Base-by-base conservation (phyloP, 2,329 filamentous ascomycete species). In the Aspergillus spinulosporus region DNA sequence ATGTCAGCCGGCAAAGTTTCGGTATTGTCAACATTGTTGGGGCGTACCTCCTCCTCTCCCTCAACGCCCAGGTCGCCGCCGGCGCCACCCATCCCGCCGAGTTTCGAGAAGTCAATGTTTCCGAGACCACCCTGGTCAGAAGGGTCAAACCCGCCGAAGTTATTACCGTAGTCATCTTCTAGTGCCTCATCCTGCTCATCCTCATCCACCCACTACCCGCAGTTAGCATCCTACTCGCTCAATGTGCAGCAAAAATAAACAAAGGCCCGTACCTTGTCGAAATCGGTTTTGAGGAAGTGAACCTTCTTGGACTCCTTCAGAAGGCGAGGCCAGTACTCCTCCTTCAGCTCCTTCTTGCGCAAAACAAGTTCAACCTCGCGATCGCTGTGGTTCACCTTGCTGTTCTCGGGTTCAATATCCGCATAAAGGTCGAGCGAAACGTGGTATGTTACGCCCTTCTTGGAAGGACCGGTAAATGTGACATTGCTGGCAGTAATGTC, bases 221-320 rank as follows among this genome's bases (percentile, higher is more conserved):
- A 36, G 57, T 68, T 53, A 67, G 64, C 34, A 53, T 40, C 21
- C 21, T 21, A 36, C 26, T 11, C 15, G 26, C 43, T 7, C 42
- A 11, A n/a, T 7, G 15, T 3, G 5, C 1, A 6, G 14, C 15
- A 11, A 47, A 26, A 3, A 21, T 29, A 5, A 31, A 9, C 9
- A 31, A 11, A 6, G 15, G 37, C 82, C 21, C 21, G 59, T 74
- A 88, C 86, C 88, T 96, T 97, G 82, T 97, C 92, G 69, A 99
- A 99, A 80, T 99, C 89, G 63, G 94, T 97, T 88, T 96, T 96
- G 71, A 99, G 79, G 85, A 92, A 99, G 80, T 97, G 94, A 54
- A 90, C 80, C 82, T 91, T 96, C 83, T 90, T 88, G 65, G 81
- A 76, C 59, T 93, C 90, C 87, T 97, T 97, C 74, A 97, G 83